Conservation (phyloP, 805 yeast genomes). For the Metschnikowia picachoensis region DNA sequence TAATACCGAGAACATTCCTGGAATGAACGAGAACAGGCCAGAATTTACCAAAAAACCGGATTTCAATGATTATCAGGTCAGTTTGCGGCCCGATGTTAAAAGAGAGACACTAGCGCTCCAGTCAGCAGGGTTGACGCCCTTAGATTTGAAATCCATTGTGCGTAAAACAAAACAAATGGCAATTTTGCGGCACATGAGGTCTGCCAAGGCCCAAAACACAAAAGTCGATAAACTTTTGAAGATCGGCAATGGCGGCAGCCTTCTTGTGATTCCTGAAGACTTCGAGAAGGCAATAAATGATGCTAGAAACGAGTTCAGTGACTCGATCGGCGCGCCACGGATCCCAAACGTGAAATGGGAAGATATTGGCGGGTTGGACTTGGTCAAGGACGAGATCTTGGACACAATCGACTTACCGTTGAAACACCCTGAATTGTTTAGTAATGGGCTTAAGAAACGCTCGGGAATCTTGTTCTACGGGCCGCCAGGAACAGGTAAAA, state of each 20-base stretch:
- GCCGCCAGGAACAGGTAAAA: slow-evolving; percentile 98
- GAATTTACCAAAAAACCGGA: slow-evolving; percentile 19
- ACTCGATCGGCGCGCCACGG: slow-evolving; percentile 93
- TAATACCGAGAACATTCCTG: slow-evolving; percentile 14
- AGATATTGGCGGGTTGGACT: slow-evolving; percentile 92
- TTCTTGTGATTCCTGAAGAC: slow-evolving; percentile 54
- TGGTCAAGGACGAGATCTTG: slow-evolving; percentile 85
- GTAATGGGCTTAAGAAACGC: slow-evolving; percentile 86
- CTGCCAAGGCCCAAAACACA: slow-evolving; percentile 22
- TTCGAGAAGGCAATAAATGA: slow-evolving; percentile 67
- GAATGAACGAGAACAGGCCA: slow-evolving; percentile 18
- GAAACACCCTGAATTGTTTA: slow-evolving; percentile 85
- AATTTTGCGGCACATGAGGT: slow-evolving; percentile 41
- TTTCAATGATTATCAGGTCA: slow-evolving; percentile 19
- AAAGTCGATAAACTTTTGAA: slow-evolving; percentile 30
- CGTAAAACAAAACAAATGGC: slow-evolving; percentile 60
- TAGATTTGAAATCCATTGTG: slow-evolving; percentile 72
- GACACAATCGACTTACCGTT: slow-evolving; percentile 96
- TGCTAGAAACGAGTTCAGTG: slow-evolving; percentile 86
- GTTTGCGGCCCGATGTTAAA: slow-evolving; percentile 42
- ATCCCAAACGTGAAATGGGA: slow-evolving; percentile 96
- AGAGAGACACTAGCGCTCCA: slow-evolving; percentile 63
- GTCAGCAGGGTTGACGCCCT: slow-evolving; percentile 89
- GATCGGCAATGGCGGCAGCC: slow-evolving; percentile 52
- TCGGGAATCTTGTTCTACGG: slow-evolving; percentile 95